These are phyloP conservation scores for Larix kaempferi DNA, from an alignment of 75 land plant genomes.

Conservation along the genomic window DNA sequence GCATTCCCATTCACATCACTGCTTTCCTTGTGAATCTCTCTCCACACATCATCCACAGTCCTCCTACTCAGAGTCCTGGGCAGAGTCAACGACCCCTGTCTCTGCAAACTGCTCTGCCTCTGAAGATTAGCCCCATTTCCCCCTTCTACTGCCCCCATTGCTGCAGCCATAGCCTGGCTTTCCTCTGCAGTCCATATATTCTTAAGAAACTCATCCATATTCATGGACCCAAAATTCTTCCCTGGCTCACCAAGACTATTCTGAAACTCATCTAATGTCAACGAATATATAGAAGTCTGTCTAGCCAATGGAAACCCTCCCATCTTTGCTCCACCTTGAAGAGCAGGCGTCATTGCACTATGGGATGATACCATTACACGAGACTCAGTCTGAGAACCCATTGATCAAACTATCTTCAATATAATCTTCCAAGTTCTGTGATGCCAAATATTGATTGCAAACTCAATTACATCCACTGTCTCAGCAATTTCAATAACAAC, in stretches of 20 bases:
- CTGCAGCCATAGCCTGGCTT: constrained; percentile 54
- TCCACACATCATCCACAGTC: constrained; percentile 98
- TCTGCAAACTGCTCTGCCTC: constrained; percentile 51
- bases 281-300: too few relatives aligned
- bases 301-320: too few relatives aligned
- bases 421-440: too few relatives aligned
- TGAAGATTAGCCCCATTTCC: constrained; percentile 15
- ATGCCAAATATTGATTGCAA: too few relatives aligned
- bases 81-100: constrained; percentile 75
- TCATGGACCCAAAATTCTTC: constrained; percentile 95
- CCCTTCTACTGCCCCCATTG: constrained; percentile 17
- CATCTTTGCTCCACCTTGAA: background rate
- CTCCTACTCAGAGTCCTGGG: constrained; percentile 68
- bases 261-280: constrained; percentile 82
- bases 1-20: constrained; percentile 16
- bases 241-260: constrained; percentile 65
- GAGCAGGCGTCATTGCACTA: background rate
- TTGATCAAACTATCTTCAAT: background rate
- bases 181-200: constrained; percentile 95
- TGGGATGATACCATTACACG: background rate
- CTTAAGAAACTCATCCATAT: constrained; percentile 96
- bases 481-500: too few relatives aligned
- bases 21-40: constrained; percentile 56
- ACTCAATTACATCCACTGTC: too few relatives aligned
- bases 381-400: constrained; percentile 6